Base-by-base conservation (phyloP, 2,329 filamentous ascomycete species). In the Ilyonectria destructans region DNA sequence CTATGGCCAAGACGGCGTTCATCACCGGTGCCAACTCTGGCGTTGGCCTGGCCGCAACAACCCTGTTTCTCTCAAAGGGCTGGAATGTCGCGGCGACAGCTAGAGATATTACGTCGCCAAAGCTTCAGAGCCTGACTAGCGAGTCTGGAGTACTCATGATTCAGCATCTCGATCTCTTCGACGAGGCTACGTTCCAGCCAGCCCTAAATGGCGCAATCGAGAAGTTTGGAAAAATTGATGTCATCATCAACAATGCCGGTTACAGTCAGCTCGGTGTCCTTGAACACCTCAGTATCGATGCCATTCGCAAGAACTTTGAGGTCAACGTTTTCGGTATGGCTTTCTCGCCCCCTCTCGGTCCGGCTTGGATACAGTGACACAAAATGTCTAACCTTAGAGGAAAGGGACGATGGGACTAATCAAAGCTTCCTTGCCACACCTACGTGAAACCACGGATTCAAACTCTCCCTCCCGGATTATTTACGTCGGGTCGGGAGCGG, bases 191-290 rank as follows among this genome's bases (percentile, higher is more conserved):
- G 26, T 67, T 67, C 55, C 55, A 63, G 48, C 54, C 64, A 48
- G 66, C 62, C 40, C 55, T 75, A 52, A 58, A 63, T 58, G 51
- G 45, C 56, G 65, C 69, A 48, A 45, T 67, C 31, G 59, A 66
- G 62, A 69, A 45, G 65, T 69, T 74, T 57, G 51, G 48, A 29
- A 68, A 54, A 58, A 69, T 74, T 46, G 62, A 72, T 55, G 48
- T 69, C 31, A 62, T 72, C 58, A 52, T 62, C 64, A 59, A 70
- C 61, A 69, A 69, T 58, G 63, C 67, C n/a, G 62, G 67, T 57
- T 69, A 58, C 60, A 62, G 51, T 48, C 65, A 65, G 31, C 62
- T 19, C 46, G 58, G 62, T n/a, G 51, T 66, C 48, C 31, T 72
- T 35, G 62, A 71, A 51, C 29, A 46, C n/a, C 26, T 67, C 15